These are phyloP conservation scores for Anaeramoeba flamelloides DNA, from an alignment of 78 protist genomes.

Conservation along the genomic window DNA sequence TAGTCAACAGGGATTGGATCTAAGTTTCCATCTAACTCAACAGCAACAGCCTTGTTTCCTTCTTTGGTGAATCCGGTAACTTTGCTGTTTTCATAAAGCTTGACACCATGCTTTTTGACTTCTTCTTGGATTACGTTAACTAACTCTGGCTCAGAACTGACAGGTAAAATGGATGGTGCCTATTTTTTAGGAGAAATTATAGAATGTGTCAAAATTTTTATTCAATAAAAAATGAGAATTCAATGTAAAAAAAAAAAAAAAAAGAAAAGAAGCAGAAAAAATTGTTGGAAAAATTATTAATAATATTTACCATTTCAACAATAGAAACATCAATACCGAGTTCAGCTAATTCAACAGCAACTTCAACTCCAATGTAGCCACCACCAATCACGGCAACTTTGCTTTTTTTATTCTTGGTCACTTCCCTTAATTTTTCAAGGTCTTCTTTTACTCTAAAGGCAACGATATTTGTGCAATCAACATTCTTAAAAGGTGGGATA, in stretches of 20 bases:
- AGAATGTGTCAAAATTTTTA: too few species aligned
- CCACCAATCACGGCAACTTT: not conserved
- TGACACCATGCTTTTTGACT: not conserved
- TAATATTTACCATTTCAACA: constrained; percentile 1
- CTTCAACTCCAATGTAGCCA: constrained; percentile 1
- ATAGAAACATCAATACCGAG: not conserved
- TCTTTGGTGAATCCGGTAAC: not conserved
- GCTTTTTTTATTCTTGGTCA: not conserved
- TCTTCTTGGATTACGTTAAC: not conserved
- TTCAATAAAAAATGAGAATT: too few species aligned
- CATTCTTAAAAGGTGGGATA: not conserved
- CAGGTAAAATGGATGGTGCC: not conserved
- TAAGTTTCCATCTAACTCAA: too few species aligned
- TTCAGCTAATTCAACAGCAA: not conserved
- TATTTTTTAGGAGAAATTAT: not conserved
- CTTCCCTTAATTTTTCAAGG: not conserved
- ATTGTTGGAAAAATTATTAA: too few species aligned
- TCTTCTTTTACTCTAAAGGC: not conserved
- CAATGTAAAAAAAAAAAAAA: too few species aligned
- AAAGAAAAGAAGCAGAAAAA: too few species aligned
- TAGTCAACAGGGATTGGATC: not conserved
- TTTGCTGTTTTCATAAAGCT: not conserved
- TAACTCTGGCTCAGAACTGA: not conserved
- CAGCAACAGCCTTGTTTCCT: not conserved
- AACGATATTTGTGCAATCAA: not conserved